Evolutionary conservation across 148 eudicot genomes (phyloP), one percentile per base, ranked within the genome.

Genomic region (Camellia japonica): DNA sequence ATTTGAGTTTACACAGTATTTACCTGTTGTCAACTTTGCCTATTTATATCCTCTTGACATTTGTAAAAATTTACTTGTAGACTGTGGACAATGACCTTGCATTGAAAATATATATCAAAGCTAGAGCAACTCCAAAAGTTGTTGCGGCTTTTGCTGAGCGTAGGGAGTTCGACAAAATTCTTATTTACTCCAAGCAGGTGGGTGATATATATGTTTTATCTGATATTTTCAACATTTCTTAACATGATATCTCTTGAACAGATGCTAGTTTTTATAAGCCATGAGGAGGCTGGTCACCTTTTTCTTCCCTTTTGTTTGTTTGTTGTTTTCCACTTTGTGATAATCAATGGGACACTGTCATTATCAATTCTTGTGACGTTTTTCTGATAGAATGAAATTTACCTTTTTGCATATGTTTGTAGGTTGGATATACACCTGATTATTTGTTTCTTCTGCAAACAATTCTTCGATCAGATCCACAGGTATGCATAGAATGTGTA

Each of bases 71-170:
- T 82, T 23, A 8, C 71, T 65, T 90, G 85, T 81, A 96, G 99
- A 96, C 99, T 67, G 99, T 96, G 84, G 99, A 96, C 81, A 96
- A 89, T 84, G 98, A 96, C 84, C 97, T 96, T 85, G 99, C 99
- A 19, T 82, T 96, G 83, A 96, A 96, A 86, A 92, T 95, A 70
- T 93, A 92, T 85, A 92, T 93, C 73, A 95, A 93, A 90, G 98
- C 98, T 61, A 91, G 97, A 87, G 98, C 94, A 68, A 95, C 98
- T 20, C 98, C 98, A 15, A 95, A 95, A 86, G 98, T 95, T 76
- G 97, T 95, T 72, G 97, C 97, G 5, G 98, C 98, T 49, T 95
- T 95, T 86, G 98, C 98, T 47, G 98, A 95, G 85, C 88, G 97
- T 73, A 88, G 97, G 83, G 98, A 95, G 80, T 95, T 95, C 64